Conservation (phyloP, 106 monocot species). For the Apostasia ramifera region DNA sequence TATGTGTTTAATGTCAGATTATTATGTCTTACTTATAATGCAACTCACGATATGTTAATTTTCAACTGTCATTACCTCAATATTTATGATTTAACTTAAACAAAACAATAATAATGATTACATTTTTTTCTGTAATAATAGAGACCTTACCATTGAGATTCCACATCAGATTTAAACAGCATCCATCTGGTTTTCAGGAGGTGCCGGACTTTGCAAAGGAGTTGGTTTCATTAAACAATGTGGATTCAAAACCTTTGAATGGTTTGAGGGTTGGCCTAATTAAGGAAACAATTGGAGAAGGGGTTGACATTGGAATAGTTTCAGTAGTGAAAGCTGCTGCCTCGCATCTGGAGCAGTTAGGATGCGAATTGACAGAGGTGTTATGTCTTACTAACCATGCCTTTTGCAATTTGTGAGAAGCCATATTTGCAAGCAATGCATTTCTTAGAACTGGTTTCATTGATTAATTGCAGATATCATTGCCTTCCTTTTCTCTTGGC, state of each 20-base stretch:
- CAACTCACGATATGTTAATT: too few species aligned
- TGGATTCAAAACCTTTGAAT: conserved; percentile 65
- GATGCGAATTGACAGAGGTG: conserved; percentile 71
- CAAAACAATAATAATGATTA: too few species aligned
- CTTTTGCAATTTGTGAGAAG: neutral
- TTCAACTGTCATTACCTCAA: too few species aligned
- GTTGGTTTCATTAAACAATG: conserved; percentile 33
- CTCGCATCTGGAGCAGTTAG: conserved; percentile 73
- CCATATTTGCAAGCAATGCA: neutral
- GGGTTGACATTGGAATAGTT: conserved; percentile 66
- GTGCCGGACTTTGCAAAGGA: conserved; percentile 60
- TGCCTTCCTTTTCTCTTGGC: conserved; percentile 91
- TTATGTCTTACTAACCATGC: neutral
- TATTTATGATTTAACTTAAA: too few species aligned
- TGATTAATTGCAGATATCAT: conserved; percentile 54
- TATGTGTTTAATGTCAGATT: too few species aligned
- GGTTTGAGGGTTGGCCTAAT: conserved; percentile 79
- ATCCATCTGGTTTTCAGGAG: conserved; percentile 35
- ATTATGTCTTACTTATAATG: too few species aligned
- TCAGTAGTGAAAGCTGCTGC: conserved; percentile 58
- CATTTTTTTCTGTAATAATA: too few species aligned
- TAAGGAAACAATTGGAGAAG: conserved; percentile 74
- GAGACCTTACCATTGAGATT: too few species aligned
- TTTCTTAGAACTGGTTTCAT: conserved; percentile 4
- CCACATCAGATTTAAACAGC: too few species aligned